Percentiles rank a stretch among this genome's conserved stretches.
Conservation (phyloP, 1,284 basidiomycete genomes). For the Phellinidium pouzarii region DNA sequence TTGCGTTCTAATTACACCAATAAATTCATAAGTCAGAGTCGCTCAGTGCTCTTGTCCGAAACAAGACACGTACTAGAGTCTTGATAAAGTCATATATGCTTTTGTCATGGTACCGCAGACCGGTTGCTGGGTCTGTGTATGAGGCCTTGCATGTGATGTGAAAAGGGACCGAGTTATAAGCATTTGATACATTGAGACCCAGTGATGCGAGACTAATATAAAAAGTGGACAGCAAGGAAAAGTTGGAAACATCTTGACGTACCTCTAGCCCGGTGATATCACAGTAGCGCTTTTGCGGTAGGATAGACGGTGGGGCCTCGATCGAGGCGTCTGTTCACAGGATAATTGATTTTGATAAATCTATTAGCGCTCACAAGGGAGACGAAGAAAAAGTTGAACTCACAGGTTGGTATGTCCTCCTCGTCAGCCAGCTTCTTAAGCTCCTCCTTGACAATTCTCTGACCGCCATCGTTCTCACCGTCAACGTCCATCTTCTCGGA, state of each 20-base stretch:
- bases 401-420: conserved; percentile 65
- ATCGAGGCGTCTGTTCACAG: conserved; percentile 63
- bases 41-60: neutral
- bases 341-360: too few relatives aligned
- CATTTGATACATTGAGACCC: too few relatives aligned
- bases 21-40: neutral
- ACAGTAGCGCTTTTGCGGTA: conserved; percentile 75
- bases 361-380: too few relatives aligned
- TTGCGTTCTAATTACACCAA: conserved; percentile 32
- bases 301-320: conserved; percentile 77
- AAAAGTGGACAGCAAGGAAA: neutral
- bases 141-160: conserved; percentile 57
- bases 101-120: conserved; percentile 79
- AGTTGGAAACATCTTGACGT: conserved; percentile 16
- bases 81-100: conserved; percentile 81
- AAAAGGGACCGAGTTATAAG: neutral
- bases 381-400: conserved; percentile 24
- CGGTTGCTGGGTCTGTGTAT: conserved; percentile 80
- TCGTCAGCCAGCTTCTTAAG: conserved; percentile 27
- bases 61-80: conserved; percentile 49
- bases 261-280: conserved; percentile 86
- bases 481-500: conserved; percentile 35
- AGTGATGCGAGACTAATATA: too few relatives aligned
- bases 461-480: conserved; percentile 21
- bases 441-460: conserved; percentile 35